Base-by-base conservation (phyloP, 2,329 filamentous ascomycete genomes). In the Nannizziopsis arthrosporioides region DNA sequence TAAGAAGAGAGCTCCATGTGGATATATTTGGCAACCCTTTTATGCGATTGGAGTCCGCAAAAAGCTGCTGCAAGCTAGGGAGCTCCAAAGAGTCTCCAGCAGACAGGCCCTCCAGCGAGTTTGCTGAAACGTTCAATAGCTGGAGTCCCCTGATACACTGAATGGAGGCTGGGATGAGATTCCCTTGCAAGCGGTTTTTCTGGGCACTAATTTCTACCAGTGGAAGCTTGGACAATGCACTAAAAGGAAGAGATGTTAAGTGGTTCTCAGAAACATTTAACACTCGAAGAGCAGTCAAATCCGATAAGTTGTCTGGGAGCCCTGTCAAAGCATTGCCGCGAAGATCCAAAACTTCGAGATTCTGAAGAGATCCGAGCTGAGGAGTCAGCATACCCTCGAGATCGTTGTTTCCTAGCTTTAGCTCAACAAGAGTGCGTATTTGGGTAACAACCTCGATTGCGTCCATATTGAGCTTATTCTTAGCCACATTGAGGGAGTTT, bases 251-350 rank as follows among this genome's bases (percentile, higher is more conserved):
- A 1, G 73, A 72, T 42, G 77, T 77, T 22, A 98, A 74, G 46
- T 77, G 75, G 57, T 98, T 98, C 55, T 87, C 79, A 49, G 82
- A 80, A 17, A 95, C 63, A 59, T 94, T 90, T 44, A 96, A 69
- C 8, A 84, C 75, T 19, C 84, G 81, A 27, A 98, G 74, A 18
- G 76, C 76, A 2, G 71, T 69, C 53, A 96, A 74, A 22, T 77
- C 75, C n/a, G 74, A 73, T 1, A 95, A 61, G 10, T 76, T 75
- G 8, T 75, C 67, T 0, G 88, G 85, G 12, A 98, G 69, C 1
- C 73, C 72, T 6, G 81, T 79, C 15, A 98, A 73, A 52, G 80
- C 78, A 65, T 98, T 98, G 11, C 77, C 77, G 53, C 86, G 85
- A 7, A 96, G 60, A 54, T 96, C 89, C 7, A 96, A 71, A 14